Evolutionary conservation across 2,329 filamentous ascomycete genomes (phyloP), one percentile per base, ranked within the genome.

Genomic region (Ophiostoma piceae): DNA sequence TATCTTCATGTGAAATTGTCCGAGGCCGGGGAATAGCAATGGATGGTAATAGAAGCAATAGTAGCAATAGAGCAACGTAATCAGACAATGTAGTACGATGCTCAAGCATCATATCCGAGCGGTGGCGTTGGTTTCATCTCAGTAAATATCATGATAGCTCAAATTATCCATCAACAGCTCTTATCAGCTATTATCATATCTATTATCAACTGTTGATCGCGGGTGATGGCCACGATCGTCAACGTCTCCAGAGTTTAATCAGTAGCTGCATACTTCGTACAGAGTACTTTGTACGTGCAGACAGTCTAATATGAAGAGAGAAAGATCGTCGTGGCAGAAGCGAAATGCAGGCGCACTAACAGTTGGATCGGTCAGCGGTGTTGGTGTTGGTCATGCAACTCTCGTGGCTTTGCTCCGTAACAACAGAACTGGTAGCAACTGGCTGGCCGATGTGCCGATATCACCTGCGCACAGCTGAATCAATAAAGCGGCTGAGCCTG

Each of bases 171-270:
- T 8, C 5, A 35, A 19, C 16, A 19, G 7, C 16, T 14, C 5
- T 47, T 47, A 47, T 47, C 3, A 47, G 3, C 16, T 47, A n/a
- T 19, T 47, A 47, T 3, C 43, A 47, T 41, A 41, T 41, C 39
- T 3, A 41, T 41, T 41, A 47, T n/a, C 19, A 47, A 47, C 43
- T 47, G 51, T 26, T 57, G 51, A 57, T 57, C 51, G 16, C 51
- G 51, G 51, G n/a, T 57, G 47, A 51, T 51, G 51, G 22, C 51
- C 51, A 29, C n/a, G 51, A 57, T 57, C 51, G n/a, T 57, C 51
- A 26, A 57, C 51, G 51, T 57, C 51, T 14, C 51, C 51, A 26
- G 51, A 57, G 51, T 57, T n/a, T 26, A n/a, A 7, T 47, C 16
- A 47, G 43, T 19, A 57, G 51, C 22, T 57, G 51, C 43, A 47